Base-by-base conservation (phyloP, 2,329 filamentous ascomycete genomes). In the Calonectria montana region DNA sequence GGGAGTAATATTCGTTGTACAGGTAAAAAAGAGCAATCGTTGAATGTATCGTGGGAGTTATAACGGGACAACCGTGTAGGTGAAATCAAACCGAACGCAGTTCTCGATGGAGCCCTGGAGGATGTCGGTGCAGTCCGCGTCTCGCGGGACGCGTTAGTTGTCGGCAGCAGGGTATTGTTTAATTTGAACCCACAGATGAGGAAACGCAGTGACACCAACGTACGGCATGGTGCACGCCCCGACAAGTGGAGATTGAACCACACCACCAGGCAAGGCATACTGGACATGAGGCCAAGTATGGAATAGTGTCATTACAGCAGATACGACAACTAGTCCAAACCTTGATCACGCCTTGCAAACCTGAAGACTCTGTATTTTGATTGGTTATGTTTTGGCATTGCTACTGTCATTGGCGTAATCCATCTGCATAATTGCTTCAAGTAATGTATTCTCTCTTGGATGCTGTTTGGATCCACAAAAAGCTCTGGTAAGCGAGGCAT, bases 381-480 rank as follows among this genome's bases (percentile, higher is more conserved):
- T 53, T 53, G 48, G 31, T 59, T 59, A 35, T 59, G 23, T 59
- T 37, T 21, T 16, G 53, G 23, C 23, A 21, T 25, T 59, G 35
- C 31, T 15, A 57, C 6, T 39, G 8, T 27, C 21, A 2, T 39
- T 18, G 13, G 64, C 50, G 13, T 48, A 25, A 8, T 67, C 64
- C 5, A 61, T 15, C 41, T 73, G 4, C 21, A 68, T 64, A 23
- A 59, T 55, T 23, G 50, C 65, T 25, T 64, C 62, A 8, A 74
- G 48, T 43, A 72, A 69, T 18, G 47, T 18, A 35, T 67, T 66
- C 69, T 65, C 41, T 72, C 67, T 15, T 59, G 50, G 18, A 74
- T 55, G 25, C 7, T 29, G 3, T 45, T 50, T 3, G 57, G 59
- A 43, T 65, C 57, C 66, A 74, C 72, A 73, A 21, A 27, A 27